Base-by-base conservation (phyloP, 176 grass and related monocot genomes). In the Oryza brachyantha region DNA sequence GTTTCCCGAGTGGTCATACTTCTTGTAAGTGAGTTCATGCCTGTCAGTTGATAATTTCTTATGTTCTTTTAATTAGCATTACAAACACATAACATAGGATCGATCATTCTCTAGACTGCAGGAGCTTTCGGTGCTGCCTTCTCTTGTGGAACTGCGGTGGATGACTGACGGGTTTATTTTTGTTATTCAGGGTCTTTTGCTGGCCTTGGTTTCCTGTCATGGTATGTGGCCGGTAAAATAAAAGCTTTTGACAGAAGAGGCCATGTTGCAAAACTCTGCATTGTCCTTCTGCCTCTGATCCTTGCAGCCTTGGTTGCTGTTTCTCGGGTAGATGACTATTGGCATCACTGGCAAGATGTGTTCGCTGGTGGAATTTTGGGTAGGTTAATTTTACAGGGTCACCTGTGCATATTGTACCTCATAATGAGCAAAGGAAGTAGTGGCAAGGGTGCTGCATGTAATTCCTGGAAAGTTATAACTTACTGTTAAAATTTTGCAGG, bases 261-360 rank as follows among this genome's bases (percentile, higher is more conserved):
- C 24, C 88, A 91, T 75, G 76, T 86, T 61, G 83, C 82, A 29
- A 94, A 94, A 86, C 60, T 94, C 28, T 94, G 92, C 61, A 63
- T 91, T 76, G 73, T 91, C 34, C 8, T 94, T 70, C 74, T 72
- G 14, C 92, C 92, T 84, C 70, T 94, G 37, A 86, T 94, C 84
- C 55, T 78, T 78, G 88, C 92, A 41, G 78, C 88, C 40, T 75
- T 94, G 60, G 79, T 94, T 25, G 92, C 79, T 17, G 66, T 94
- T 73, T 91, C 92, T 82, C 85, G 88, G 78, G 86, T 94, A 17
- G 92, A 94, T 74, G 88, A 94, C 81, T 94, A 91, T 21, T 84
- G 88, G 83, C 92, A 94, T 83, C 88, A 94, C 22, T 91, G 92
- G 92, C 82, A 91, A 83, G 92, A 94, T 79, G 88, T 94, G 31